Percentiles rank a stretch among this genome's conserved stretches.
phyloP scores from a whole-genome alignment of 2,329 filamentous ascomycete species.

The Aspergillus niger region DNA sequence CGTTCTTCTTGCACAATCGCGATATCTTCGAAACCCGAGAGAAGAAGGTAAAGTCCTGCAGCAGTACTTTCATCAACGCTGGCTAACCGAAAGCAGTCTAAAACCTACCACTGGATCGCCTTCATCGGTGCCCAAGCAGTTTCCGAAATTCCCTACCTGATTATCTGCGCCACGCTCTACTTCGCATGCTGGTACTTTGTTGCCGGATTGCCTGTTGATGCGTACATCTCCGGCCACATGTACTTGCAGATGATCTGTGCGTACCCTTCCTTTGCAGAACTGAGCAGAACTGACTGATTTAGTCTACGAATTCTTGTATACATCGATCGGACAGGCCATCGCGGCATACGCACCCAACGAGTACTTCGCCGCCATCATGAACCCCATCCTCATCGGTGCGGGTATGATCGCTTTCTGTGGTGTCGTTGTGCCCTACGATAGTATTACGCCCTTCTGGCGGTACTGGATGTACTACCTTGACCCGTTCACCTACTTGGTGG shows the following conservation, averaged over 20 bases:
- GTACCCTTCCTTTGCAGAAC: neutral
- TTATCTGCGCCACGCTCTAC: constrained; percentile 49
- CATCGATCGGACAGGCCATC: constrained; percentile 50
- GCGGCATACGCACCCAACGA: constrained; percentile 64
- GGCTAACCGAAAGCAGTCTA: constrained; percentile 39
- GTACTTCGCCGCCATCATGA: constrained; percentile 60
- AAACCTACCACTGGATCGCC: constrained; percentile 63
- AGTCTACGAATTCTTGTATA: constrained; percentile 49
- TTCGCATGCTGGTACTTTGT: constrained; percentile 62
- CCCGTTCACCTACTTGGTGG: constrained; percentile 47
- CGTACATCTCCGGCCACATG: constrained; percentile 39
- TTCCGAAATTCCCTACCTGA: constrained; percentile 51
- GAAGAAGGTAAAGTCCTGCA: constrained; percentile 48
- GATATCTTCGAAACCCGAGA: constrained; percentile 62
- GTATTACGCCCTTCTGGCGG: constrained; percentile 45
- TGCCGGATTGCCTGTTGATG: constrained; percentile 46
- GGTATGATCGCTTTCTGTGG: constrained; percentile 44
- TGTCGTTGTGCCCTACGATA: constrained; percentile 41
- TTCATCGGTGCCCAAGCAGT: constrained; percentile 58
- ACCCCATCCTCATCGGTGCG: constrained; percentile 57
- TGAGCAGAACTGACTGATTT: neutral
- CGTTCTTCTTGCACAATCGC: constrained; percentile 59
- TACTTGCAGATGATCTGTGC: constrained; percentile 45
- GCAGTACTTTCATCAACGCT: neutral
- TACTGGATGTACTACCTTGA: constrained; percentile 50